Percentiles rank a stretch among this genome's conserved stretches.
Evolutionary conservation across 371 early-diverging fungal genomes (phyloP).

Genomic region (Astathelohania contejeani): DNA sequence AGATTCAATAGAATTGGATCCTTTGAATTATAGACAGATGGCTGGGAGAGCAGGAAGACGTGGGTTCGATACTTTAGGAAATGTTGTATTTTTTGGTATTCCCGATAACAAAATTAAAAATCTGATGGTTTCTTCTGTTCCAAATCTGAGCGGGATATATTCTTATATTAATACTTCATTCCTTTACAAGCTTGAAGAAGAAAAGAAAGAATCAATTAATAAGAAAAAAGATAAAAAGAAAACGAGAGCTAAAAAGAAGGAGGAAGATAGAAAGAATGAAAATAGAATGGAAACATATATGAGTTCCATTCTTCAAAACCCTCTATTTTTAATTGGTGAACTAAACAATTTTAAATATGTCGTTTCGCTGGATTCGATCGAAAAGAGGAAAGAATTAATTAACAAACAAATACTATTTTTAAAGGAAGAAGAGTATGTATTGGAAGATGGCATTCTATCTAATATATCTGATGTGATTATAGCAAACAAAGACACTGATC

Average conservation of each 20-base stretch:
- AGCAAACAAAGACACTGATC: slow-evolving; percentile 27
- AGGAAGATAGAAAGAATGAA: no score
- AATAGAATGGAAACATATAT: no score
- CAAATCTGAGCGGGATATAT: slow-evolving; percentile 54
- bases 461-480: slow-evolving; percentile 36
- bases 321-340: neutral
- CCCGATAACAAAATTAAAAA: slow-evolving; percentile 42
- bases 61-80: slow-evolving; percentile 55
- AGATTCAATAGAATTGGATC: slow-evolving; percentile 53
- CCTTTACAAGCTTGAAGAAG: slow-evolving; percentile 6
- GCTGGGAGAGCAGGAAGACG: slow-evolving; percentile 56
- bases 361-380: no score
- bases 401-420: neutral
- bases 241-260: no score
- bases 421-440: neutral
- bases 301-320: neutral
- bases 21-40: slow-evolving; percentile 55
- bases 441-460: neutral
- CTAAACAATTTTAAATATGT: neutral
- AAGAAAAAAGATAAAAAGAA: no score
- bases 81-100: slow-evolving; percentile 55
- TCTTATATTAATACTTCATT: slow-evolving; percentile 53
- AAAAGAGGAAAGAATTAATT: neutral
- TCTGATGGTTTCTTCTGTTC: slow-evolving; percentile 53
- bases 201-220: no score